Conservation (phyloP, 2,329 filamentous ascomycete genomes). For the Blumeriella jaapii region DNA sequence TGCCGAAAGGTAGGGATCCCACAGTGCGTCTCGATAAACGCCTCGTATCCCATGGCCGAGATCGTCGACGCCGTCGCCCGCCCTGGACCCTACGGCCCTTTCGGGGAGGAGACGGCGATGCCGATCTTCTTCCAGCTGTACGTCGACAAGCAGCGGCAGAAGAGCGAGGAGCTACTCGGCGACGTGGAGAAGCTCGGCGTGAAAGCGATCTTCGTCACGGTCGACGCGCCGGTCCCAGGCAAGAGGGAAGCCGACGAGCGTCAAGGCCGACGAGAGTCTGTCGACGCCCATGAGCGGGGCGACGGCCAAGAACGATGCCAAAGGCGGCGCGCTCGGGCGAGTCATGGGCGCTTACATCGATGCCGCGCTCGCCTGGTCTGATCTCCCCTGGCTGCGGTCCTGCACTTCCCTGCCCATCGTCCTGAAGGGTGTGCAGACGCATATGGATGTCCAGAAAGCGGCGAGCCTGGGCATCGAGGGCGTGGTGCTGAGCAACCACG, state of each 20-base stretch:
- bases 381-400: constrained; percentile 53
- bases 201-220: constrained; percentile 44
- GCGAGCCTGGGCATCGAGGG: constrained; percentile 51
- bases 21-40: constrained; percentile 50
- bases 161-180: constrained; percentile 38
- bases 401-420: constrained; percentile 44
- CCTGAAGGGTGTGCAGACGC: constrained; percentile 60
- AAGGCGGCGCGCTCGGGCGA: constrained; percentile 43
- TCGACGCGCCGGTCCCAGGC: constrained; percentile 44
- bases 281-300: constrained; percentile 39
- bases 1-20: constrained; percentile 40
- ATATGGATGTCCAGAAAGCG: constrained; percentile 48
- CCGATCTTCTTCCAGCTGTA: constrained; percentile 48
- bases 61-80: constrained; percentile 30
- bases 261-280: constrained; percentile 35
- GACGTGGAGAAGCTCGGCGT: constrained; percentile 36
- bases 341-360: constrained; percentile 48
- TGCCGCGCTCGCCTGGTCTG: constrained; percentile 47
- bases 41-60: constrained; percentile 45
- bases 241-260: constrained; percentile 40
- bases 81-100: constrained; percentile 14
- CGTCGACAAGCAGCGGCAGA: constrained; percentile 42
- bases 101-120: constrained; percentile 3
- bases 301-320: constrained; percentile 37
- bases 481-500: constrained; percentile 61